phyloP scores from a whole-genome alignment of 208 protist genomes.

The Leishmania aethiopica region DNA sequence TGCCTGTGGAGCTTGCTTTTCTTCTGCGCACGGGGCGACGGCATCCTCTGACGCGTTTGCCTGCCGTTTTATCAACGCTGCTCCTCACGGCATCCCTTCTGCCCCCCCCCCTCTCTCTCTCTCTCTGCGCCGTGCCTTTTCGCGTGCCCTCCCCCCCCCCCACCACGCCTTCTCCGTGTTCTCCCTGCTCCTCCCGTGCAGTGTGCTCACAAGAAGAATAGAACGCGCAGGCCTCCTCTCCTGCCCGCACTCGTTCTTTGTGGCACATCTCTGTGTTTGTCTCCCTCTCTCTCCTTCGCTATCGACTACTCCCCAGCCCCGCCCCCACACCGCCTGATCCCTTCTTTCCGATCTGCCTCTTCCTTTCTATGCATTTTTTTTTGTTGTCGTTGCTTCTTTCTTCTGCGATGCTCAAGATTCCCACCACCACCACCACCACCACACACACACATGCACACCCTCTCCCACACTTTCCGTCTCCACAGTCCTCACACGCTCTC shows the following conservation, averaged over 20 bases:
- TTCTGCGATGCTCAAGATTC: background rate
- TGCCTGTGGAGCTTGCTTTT: background rate
- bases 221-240: background rate
- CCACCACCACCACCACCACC: too few species aligned
- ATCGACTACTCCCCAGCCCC: background rate
- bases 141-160: too few species aligned
- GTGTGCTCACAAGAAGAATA: background rate
- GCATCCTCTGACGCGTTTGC: background rate
- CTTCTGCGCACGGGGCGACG: background rate
- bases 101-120: background rate
- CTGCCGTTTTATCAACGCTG: background rate
- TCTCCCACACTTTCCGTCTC: background rate
- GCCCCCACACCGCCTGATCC: background rate
- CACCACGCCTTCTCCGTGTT: background rate
- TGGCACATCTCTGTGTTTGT: background rate
- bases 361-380: background rate
- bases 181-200: background rate
- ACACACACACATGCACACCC: too few species aligned
- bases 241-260: background rate
- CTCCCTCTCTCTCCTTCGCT: background rate
- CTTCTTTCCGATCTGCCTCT: background rate
- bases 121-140: too few species aligned
- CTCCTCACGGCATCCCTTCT: background rate
- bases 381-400: background rate
- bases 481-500: background rate